Evolutionary conservation across 495 filamentous ascomycete species (phyloP), one percentile per base, ranked within the genome.

Genomic region (Aspergillus sclerotioniger): DNA sequence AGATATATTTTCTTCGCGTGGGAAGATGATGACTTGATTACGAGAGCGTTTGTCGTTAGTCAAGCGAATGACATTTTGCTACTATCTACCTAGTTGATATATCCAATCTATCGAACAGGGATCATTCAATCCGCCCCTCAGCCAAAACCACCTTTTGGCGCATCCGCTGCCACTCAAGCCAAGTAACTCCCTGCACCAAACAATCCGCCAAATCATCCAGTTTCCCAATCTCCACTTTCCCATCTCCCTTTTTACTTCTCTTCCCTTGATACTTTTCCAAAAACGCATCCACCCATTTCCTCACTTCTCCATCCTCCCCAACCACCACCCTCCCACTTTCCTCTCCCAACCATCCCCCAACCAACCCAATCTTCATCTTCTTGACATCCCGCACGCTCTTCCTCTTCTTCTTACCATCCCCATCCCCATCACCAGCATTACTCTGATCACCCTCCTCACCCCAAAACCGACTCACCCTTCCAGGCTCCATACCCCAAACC

Each of bases 191-290:
- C 73, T 98, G 93, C 60, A 96, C 65, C 31, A 97, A 70, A 70
- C 88, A 90, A 81, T 98, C 93, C 6, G 91, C 89, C 60, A 98
- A 75, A 78, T 98, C 93, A 75, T 98, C 93, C 61, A 96, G 64
- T 70, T 98, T 98, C 17, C 69, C 73, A 31, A 79, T 62, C 57
- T 69, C 64, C 44, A 39, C 28, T 10, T 16, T 31, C 43, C 45
- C 21, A 50, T 62, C 54, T 54, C 48, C 12, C 53, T 59, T 41
- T 56, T 33, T 16, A 8, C 51, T 61, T 41, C 31, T 41, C 41
- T 44, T 62, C 21, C 62, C 63, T 46, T 69, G 69, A 76, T 76
- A 78, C 67, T 75, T 80, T 39, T 46, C 61, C 51, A 82, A 57
- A 67, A 83, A 88, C 31, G 61, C 69, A 52, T 65, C 61, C 1